These are phyloP conservation scores for Phascolomyces articulosus DNA, from an alignment of 371 early-diverging fungal species.

Conservation along the genomic window DNA sequence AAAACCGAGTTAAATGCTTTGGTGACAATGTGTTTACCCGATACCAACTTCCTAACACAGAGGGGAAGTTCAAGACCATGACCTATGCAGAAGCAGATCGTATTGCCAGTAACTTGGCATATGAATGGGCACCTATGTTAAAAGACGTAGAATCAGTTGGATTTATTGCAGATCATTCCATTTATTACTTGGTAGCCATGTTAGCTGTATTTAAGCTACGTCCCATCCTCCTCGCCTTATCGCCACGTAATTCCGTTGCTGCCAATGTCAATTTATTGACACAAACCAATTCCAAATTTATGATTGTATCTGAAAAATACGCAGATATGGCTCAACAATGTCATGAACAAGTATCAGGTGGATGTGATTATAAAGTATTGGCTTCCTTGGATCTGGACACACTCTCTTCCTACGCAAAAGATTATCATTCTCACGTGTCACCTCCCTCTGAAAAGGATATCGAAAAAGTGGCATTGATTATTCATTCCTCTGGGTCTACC, in stretches of 20 bases:
- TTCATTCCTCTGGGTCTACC: constrained; percentile 32
- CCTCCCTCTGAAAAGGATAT: constrained; percentile 3
- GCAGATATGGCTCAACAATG: background rate
- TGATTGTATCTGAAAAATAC: constrained; percentile 22
- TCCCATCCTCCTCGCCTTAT: constrained; percentile 18
- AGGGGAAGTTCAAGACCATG: constrained; percentile 10
- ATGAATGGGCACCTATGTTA: constrained; percentile 12
- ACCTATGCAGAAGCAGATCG: constrained; percentile 29
- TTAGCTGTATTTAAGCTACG: constrained; percentile 30
- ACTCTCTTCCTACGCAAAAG: too few species aligned
- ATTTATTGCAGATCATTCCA: constrained; percentile 24
- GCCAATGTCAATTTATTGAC: constrained; percentile 24
- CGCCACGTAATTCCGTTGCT: constrained; percentile 36
- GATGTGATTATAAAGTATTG: background rate
- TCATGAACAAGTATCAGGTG: background rate
- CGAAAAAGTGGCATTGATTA: constrained; percentile 21
- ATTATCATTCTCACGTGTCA: too few species aligned
- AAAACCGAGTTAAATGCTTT: background rate
- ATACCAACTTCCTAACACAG: constrained; percentile 1
- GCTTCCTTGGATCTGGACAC: constrained; percentile 3
- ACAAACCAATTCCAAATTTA: constrained; percentile 14
- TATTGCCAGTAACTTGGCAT: constrained; percentile 32
- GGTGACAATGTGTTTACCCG: background rate
- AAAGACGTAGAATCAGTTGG: constrained; percentile 13
- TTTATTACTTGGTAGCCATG: constrained; percentile 19